Conservation (phyloP, 2,329 filamentous ascomycete genomes). For the Alternaria triticina region DNA sequence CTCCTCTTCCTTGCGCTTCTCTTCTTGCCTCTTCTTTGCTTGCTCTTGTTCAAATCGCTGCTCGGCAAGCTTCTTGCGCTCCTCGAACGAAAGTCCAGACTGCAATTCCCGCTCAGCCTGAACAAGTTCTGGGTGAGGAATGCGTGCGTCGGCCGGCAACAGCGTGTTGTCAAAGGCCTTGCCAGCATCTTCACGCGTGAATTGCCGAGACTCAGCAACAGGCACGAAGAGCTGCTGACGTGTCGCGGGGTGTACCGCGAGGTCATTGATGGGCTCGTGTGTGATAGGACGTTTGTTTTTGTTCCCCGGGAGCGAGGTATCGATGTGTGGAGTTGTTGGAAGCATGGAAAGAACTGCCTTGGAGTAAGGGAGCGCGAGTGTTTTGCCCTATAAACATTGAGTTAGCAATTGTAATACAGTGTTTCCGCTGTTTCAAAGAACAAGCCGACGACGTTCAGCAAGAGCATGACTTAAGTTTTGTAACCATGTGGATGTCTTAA, state of each 20-base stretch:
- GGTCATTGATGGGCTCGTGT: constrained; percentile 70
- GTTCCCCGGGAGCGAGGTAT: constrained; percentile 33
- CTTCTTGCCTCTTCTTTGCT: constrained; percentile 48
- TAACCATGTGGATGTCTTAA: constrained; percentile 97
- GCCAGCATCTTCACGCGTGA: constrained; percentile 70
- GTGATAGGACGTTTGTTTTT: constrained; percentile 46
- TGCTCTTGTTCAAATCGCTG: constrained; percentile 33
- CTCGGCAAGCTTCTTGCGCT: constrained; percentile 43
- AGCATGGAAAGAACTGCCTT: constrained; percentile 81
- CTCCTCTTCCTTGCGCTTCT: constrained; percentile 54
- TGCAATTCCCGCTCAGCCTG: constrained; percentile 52
- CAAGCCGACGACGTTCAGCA: constrained; percentile 63
- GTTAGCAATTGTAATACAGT: constrained; percentile 15
- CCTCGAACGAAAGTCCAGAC: constrained; percentile 39
- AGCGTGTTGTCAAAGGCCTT: constrained; percentile 66
- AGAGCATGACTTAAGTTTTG: constrained; percentile 72
- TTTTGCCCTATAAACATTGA: constrained; percentile 67
- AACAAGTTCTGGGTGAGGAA: constrained; percentile 66
- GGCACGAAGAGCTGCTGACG: constrained; percentile 67
- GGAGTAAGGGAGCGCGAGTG: constrained; percentile 76
- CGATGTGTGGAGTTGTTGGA: constrained; percentile 63
- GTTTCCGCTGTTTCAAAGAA: neutral
- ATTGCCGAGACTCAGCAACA: constrained; percentile 67
- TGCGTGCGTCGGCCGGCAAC: constrained; percentile 67
- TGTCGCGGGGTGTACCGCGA: constrained; percentile 64